Base-by-base conservation (phyloP, 2,329 filamentous ascomycete genomes). In the Pseudocercospora vitis region DNA sequence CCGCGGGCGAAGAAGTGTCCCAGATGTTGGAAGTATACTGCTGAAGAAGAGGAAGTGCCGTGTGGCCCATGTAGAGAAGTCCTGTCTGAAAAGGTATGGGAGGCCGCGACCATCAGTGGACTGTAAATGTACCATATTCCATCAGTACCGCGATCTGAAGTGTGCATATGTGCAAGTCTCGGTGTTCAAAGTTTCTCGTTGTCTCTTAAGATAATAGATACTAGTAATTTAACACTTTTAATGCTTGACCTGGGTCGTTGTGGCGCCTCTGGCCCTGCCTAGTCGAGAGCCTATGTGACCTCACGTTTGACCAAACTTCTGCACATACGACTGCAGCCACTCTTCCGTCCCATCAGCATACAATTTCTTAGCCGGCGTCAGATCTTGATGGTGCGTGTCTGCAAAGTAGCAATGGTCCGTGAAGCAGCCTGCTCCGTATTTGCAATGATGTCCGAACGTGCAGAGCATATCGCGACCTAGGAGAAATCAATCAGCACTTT, bases 21-120 rank as follows among this genome's bases (percentile, higher is more conserved):
- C 0, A 79, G 94, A 47, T 99, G 94, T 73, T 99, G 94, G 94
- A 83, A 87, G 57, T 95, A 89, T 70, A 79, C 87, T 19, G 85
- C 87, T n/a, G 76, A 80, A n/a, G 72, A 73, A 45, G 75, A 80
- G 9, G 72, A 73, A 44, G 79, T 86, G 62, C 73, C 95, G 14
- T 97, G 92, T 71, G 73, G 71, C 45, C 78, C 90, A 66, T 97
- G 92, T 69, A 83, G 85, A 24, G 79, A 82, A 9, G 82, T 86
- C 29, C 79, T 92, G 12, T 64, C 64, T 21, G 69, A 73, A 48
- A 37, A 19, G 5, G 4, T 37, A 12, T 35, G 6, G 11, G 8
- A 12, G 12, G 16, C 21, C n/a, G n/a, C n/a, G n/a, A n/a, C n/a
- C n/a, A n/a, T n/a, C n/a, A n/a, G n/a, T n/a, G n/a, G n/a, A n/a